Percentiles rank a stretch among this genome's conserved stretches.
Evolutionary conservation across 202 grass and related monocot species (phyloP).

Genomic region (Alloteropsis angusta): DNA sequence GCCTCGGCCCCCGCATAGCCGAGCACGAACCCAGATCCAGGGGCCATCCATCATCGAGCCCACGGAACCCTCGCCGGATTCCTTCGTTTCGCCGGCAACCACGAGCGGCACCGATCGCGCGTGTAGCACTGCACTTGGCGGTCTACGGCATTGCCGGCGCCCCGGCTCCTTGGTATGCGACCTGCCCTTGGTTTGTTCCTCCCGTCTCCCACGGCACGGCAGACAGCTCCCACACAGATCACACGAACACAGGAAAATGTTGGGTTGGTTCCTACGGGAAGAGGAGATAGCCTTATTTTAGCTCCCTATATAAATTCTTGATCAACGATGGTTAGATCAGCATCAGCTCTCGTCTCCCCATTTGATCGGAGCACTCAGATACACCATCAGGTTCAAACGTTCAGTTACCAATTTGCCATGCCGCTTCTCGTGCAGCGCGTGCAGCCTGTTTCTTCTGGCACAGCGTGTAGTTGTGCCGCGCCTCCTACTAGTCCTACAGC

Average conservation of each 20-base stretch:
- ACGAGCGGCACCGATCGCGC: not conserved
- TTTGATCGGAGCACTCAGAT: not conserved
- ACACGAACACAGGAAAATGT: not conserved
- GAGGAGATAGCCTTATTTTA: not conserved
- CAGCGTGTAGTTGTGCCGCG: too few species aligned
- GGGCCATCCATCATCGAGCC: not conserved
- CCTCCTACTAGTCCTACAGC: not conserved
- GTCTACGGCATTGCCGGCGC: not conserved
- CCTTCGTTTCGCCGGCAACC: not conserved
- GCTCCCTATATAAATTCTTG: not conserved
- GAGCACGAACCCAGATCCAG: not conserved
- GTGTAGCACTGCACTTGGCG: not conserved
- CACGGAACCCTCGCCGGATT: not conserved
- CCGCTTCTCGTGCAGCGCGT: not conserved
- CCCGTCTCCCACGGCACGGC: constrained; percentile 10
- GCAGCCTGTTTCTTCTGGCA: not conserved
- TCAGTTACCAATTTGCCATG: not conserved
- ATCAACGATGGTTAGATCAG: not conserved
- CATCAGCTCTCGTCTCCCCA: not conserved
- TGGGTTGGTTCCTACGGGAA: not conserved
- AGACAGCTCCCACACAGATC: not conserved
- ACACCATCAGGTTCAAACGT: not conserved
- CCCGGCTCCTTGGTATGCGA: not conserved
- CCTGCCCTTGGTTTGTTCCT: not conserved
- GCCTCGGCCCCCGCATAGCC: not conserved